Conservation (phyloP, 371 early-diverging fungal species). For the Vairimorpha necatrix region DNA sequence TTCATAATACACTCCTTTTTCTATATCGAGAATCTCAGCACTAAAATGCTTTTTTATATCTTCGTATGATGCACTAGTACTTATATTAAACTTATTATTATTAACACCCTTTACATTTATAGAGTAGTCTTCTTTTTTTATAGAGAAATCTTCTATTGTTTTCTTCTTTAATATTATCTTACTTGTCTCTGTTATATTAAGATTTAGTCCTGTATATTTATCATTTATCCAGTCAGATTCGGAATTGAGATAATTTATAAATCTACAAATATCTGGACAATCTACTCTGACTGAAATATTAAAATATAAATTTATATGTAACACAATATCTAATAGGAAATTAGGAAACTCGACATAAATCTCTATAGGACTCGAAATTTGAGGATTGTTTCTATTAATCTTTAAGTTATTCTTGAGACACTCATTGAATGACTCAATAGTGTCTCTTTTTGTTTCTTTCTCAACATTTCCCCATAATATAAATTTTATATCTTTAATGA, state of each 20-base stretch:
- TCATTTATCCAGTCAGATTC: background rate
- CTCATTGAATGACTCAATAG: background rate
- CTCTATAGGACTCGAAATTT: background rate
- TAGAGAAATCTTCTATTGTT: background rate
- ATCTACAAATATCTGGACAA: background rate
- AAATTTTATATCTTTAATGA: background rate
- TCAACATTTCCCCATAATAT: background rate
- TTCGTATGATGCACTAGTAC: background rate
- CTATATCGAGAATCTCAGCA: background rate
- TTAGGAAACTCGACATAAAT: constrained; percentile 1
- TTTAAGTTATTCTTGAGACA: background rate
- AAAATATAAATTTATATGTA: background rate
- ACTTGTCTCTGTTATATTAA: background rate
- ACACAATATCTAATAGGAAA: background rate
- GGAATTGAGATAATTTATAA: background rate
- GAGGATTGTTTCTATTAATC: background rate
- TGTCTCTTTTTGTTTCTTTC: background rate
- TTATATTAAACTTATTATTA: background rate
- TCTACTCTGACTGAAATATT: background rate
- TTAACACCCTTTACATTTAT: background rate
- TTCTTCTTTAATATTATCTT: background rate
- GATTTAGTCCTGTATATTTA: background rate
- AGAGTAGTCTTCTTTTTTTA: too few species aligned
- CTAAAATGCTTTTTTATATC: background rate
- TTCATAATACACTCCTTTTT: background rate